Evolutionary conservation across 805 yeast species (phyloP).

Genomic region (Priceomyces carsonii): DNA sequence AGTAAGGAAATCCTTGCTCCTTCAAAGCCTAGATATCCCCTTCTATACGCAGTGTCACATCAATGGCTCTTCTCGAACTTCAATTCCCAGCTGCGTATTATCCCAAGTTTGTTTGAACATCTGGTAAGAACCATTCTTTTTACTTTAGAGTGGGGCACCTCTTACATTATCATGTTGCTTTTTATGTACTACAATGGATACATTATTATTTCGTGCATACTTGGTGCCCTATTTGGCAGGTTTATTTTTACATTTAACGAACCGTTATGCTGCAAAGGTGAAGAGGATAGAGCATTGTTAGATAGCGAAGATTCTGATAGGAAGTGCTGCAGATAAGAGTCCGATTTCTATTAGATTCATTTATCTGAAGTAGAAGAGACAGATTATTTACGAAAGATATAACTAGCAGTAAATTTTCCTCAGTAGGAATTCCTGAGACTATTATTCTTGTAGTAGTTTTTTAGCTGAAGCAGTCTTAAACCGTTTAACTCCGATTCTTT

Average conservation of each 20-base stretch:
- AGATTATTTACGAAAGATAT: too few species aligned
- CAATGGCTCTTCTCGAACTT: conserved; percentile 26
- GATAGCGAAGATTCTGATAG: conserved; percentile 21
- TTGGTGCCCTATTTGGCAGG: conserved; percentile 63
- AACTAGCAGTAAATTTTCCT: too few species aligned
- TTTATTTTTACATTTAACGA: conserved; percentile 51
- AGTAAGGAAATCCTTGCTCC: too few species aligned
- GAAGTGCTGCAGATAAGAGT: conserved; percentile 21
- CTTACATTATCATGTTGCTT: conserved; percentile 67
- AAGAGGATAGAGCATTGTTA: conserved; percentile 6
- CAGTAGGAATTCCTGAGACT: too few species aligned
- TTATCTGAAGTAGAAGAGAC: conserved; percentile 4
- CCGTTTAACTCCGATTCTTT: conserved; percentile 13
- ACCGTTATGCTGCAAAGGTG: conserved; percentile 22
- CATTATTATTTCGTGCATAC: conserved; percentile 59
- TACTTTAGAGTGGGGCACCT: conserved; percentile 61
- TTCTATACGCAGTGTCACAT: conserved; percentile 29
- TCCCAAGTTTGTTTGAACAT: conserved; percentile 53
- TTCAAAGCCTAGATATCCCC: conserved; percentile 24
- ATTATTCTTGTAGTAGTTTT: conserved; percentile 16
- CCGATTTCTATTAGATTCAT: neutral
- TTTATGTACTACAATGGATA: conserved; percentile 79
- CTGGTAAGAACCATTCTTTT: conserved; percentile 49
- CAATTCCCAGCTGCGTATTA: conserved; percentile 10
- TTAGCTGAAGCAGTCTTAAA: conserved; percentile 15